These are phyloP conservation scores for Gnaphalium uliginosum DNA, from an alignment of 129 eudicot genomes.

Conservation along the genomic window DNA sequence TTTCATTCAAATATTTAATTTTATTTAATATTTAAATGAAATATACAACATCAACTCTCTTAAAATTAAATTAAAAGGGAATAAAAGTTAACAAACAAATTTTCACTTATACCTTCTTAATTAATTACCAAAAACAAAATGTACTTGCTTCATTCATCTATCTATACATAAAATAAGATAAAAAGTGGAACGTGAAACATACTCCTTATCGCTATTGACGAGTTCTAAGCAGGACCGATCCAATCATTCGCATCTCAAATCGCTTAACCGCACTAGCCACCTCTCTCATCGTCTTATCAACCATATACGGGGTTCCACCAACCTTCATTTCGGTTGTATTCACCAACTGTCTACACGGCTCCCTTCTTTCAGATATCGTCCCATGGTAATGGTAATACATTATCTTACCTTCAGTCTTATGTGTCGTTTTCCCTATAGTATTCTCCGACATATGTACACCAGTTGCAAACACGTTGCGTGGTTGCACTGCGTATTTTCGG, in stretches of 20 bases:
- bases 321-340: constrained; percentile 35
- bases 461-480: constrained; percentile 65
- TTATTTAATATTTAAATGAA: no score
- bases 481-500: constrained; percentile 79
- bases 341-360: constrained; percentile 69
- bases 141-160: constrained; percentile 12
- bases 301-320: constrained; percentile 40
- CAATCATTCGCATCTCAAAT: constrained; percentile 56
- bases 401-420: constrained; percentile 60
- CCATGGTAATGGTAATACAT: constrained; percentile 87
- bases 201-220: constrained; percentile 39
- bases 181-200: background rate
- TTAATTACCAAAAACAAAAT: constrained; percentile 27
- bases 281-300: constrained; percentile 56
- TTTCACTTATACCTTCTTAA: constrained; percentile 16
- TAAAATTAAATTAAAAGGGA: no score
- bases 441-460: constrained; percentile 92
- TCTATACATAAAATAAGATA: constrained; percentile 34
- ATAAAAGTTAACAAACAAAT: constrained; percentile 20
- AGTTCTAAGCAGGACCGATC: constrained; percentile 40
- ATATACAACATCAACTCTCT: no score
- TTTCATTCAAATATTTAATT: no score
- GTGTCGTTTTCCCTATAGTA: constrained; percentile 56
- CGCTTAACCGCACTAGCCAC: constrained; percentile 50
- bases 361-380: constrained; percentile 60